Evolutionary conservation across 2,329 filamentous ascomycete species (phyloP), one percentile per base, ranked within the genome.

Genomic region (Scorias spongiosa): DNA sequence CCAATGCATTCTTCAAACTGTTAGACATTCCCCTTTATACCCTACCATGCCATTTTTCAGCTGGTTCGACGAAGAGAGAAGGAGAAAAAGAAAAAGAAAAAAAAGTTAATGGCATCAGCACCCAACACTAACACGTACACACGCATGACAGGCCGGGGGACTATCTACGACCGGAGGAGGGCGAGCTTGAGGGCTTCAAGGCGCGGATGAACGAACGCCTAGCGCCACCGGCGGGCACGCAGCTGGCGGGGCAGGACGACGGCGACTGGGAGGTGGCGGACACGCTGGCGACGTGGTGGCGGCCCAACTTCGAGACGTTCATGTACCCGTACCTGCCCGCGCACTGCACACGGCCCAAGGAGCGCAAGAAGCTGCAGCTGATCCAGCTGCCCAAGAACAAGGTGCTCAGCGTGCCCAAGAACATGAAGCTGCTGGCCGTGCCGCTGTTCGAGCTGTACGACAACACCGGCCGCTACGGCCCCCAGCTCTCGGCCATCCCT

Each of bases 271-370:
- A 93, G 62, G 79, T 98, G 54, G 86, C 84, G 54, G 91, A 96
- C 62, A 94, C 88, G 41, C 73, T 98, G 45, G 89, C 91, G 43
- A 88, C 95, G 67, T 98, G 91, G 91, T 98, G 89, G 87, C 75
- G 91, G 46, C 91, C 91, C 43, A 98, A 96, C 70, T 95, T 96
- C 62, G 91, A 98, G 71, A 96, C 91, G 2, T 96, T 96, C 72
- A 95, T 98, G 87, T 98, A 98, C 63, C 91, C 91, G 1, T 98
- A 95, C 65, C 81, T 96, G 45, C 91, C 91, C 7, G 86, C 88
- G 14, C 91, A 98, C 66, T 86, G 95, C 49, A 95, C 89, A 14
- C 74, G 91, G 42, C 91, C 91, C 7, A 98, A 98, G 70, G 91
- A 98, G 69, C 94, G 89, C 70, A 98, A 98, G 72, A 98, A 98